Evolutionary conservation across 2,329 filamentous ascomycete genomes (phyloP), one percentile per base, ranked within the genome.

Genomic region (Cordyceps militaris): DNA sequence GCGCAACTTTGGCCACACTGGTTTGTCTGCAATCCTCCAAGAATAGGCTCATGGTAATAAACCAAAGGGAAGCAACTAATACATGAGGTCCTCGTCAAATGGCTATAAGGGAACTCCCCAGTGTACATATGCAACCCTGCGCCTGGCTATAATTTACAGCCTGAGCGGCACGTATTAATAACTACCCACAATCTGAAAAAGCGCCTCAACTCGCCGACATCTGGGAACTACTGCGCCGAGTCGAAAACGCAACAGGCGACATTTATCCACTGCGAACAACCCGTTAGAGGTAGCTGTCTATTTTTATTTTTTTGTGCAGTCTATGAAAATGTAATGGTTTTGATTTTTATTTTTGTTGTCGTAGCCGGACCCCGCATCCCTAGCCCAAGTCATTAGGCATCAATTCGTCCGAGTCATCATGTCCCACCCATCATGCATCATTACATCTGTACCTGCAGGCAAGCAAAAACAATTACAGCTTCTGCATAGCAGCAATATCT

Each of bases 351-450:
- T 34, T 47, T 48, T 46, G 32, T 47, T 21, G 28, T 60, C 43
- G 42, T 53, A 52, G 61, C 59, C 61, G 40, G 54, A 60, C 58
- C 49, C 58, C 58, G 34, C 24, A 47, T 46, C 55, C 48, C 48
- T 40, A 57, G 53, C 57, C 52, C 53, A 58, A 51, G 23, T 56
- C 51, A 50, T 59, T 52, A 56, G 57, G 52, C 57, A 46, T 59
- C 52, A 61, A 53, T 56, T 59, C 56, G 53, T 61, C 62, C 59
- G 59, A 63, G 61, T 67, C 65, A 63, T 68, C 60, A 68, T 50
- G 63, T 65, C 61, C 64, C 64, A 63, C 48, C 64, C 64, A 60
- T 71, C 68, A 65, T 70, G 63, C 66, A 62, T 70, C 65, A 65
- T 58, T 71, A 66, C 63, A 65, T 62, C 63, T 63, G 62, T 67